Conservation (phyloP, 2,329 filamentous ascomycete genomes). For the Aspergillus terreus region DNA sequence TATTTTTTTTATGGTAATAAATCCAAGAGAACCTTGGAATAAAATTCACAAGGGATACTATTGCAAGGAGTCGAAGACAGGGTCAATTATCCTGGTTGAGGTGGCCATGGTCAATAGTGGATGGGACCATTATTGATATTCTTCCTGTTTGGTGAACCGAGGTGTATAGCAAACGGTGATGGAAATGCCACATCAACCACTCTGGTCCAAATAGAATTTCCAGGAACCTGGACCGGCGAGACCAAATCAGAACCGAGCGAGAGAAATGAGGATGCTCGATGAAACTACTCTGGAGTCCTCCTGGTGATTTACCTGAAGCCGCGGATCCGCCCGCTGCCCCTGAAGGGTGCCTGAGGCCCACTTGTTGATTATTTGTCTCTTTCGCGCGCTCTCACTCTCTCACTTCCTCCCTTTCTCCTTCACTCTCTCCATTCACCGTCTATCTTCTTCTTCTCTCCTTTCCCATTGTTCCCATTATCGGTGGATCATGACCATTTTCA, state of each 20-base stretch:
- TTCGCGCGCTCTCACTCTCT: slow-evolving; percentile 6
- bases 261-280: background rate
- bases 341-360: slow-evolving; percentile 8
- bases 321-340: background rate
- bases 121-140: background rate
- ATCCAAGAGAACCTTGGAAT: too few relatives aligned
- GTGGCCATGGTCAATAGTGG: background rate
- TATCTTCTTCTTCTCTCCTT: slow-evolving; percentile 5
- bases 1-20: too few relatives aligned
- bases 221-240: background rate
- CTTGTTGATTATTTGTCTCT: slow-evolving; percentile 4
- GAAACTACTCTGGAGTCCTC: background rate
- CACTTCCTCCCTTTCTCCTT: slow-evolving; percentile 1
- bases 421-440: background rate
- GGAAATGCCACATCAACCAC: too few relatives aligned
- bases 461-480: background rate
- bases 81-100: background rate
- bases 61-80: background rate
- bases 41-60: background rate
- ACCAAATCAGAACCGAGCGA: background rate
- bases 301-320: background rate
- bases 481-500: background rate
- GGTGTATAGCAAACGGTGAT: too few relatives aligned
- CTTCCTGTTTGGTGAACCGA: background rate
- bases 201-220: background rate